Evolutionary conservation across 2,329 filamentous ascomycete species (phyloP).

Genomic region (Penicillium nordicum): DNA sequence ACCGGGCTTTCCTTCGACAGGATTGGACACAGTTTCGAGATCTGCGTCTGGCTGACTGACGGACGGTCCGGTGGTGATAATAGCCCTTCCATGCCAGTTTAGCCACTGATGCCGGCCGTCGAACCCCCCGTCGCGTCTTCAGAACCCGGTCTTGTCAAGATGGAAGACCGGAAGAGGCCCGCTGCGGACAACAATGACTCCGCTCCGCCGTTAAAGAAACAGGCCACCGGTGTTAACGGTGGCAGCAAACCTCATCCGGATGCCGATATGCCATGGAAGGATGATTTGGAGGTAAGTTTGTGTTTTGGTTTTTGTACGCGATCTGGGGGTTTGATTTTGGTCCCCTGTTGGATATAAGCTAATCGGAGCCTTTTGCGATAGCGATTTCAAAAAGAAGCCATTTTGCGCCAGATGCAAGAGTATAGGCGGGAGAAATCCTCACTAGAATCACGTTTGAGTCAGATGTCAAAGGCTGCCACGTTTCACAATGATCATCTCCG

Average conservation of each 20-base stretch:
- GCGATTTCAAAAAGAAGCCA: constrained; percentile 94
- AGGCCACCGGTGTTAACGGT: constrained; percentile 75
- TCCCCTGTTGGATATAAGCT: constrained; percentile 28
- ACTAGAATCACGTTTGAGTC: constrained; percentile 74
- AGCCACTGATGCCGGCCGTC: constrained; percentile 82
- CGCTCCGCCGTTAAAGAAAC: constrained; percentile 85
- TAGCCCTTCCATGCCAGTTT: constrained; percentile 41
- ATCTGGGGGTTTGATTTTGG: neutral
- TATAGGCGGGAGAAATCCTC: constrained; percentile 87
- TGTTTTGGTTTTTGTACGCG: neutral
- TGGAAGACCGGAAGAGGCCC: constrained; percentile 99
- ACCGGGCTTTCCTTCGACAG: constrained; percentile 10
- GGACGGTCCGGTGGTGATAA: constrained; percentile 35
- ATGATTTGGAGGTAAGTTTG: constrained; percentile 67
- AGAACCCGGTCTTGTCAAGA: constrained; percentile 78
- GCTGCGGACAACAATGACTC: constrained; percentile 77
- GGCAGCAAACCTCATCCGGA: constrained; percentile 61
- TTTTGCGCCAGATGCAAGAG: constrained; percentile 95
- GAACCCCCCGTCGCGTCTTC: constrained; percentile 71
- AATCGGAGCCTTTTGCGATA: constrained; percentile 42
- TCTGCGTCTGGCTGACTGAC: constrained; percentile 32
- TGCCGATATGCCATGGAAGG: constrained; percentile 66
- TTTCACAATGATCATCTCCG: constrained; percentile 92
- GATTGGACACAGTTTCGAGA: constrained; percentile 27
- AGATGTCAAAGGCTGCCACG: constrained; percentile 71